A percentile compares a stretch with the other conserved stretches of the same genome.
Conservation (phyloP, 768 basidiomycete species). For the Chalciporus chontae region DNA sequence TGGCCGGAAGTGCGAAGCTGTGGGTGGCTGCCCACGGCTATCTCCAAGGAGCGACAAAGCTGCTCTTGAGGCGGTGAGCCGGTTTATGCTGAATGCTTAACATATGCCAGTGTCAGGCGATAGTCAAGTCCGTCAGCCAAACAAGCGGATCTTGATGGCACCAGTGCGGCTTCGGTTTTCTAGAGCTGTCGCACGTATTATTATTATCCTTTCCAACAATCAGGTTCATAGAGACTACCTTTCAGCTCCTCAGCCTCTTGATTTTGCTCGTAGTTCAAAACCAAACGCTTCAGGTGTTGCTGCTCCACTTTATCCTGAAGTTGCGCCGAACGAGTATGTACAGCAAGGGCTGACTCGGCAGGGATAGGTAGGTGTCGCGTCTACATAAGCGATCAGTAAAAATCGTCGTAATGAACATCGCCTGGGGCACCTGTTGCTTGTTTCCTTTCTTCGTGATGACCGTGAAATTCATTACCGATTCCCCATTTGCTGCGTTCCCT, state of each 20-base stretch:
- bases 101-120: constrained; percentile 3
- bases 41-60: constrained; percentile 23
- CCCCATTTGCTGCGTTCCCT: constrained; percentile 28
- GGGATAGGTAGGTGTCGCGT: constrained; percentile 88
- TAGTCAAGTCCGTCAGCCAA: constrained; percentile 45
- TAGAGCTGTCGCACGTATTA: constrained; percentile 41
- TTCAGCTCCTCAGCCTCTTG: constrained; percentile 83
- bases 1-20: constrained; percentile 18
- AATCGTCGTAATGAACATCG: constrained; percentile 3
- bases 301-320: constrained; percentile 94
- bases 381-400: constrained; percentile 37
- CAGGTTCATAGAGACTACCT: constrained; percentile 38
- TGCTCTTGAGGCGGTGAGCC: constrained; percentile 15
- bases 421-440: constrained; percentile 69
- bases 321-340: constrained; percentile 89
- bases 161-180: constrained; percentile 66
- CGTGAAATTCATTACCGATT: constrained; percentile 81
- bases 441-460: constrained; percentile 90
- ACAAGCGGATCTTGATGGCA: constrained; percentile 74
- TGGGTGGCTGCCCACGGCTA: constrained; percentile 16
- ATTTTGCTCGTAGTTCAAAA: constrained; percentile 85
- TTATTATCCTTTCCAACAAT: neutral
- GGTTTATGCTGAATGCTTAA: constrained; percentile 8
- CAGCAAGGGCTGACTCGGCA: constrained; percentile 78
- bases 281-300: constrained; percentile 93